A percentile compares a stretch with the other conserved stretches of the same genome.
Conservation (phyloP, 1,139 yeast genomes). For the Scheffersomyces quercinus region DNA sequence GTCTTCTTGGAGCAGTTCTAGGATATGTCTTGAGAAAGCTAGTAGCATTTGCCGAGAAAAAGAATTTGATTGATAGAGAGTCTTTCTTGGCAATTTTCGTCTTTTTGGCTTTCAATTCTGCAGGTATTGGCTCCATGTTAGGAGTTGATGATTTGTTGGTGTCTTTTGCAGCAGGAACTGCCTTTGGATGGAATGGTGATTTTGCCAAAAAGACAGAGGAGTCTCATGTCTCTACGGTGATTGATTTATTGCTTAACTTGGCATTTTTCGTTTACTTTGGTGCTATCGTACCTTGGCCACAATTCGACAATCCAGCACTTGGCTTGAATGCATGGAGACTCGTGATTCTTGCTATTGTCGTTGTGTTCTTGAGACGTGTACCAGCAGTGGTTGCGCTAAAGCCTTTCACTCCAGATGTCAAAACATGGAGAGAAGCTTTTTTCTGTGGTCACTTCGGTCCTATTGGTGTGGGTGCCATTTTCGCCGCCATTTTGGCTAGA, state of each 20-base stretch:
- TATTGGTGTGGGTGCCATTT: conserved; percentile 95
- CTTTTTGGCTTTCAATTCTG: conserved; percentile 81
- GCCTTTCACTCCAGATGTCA: conserved; percentile 86
- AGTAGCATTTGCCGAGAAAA: conserved; percentile 75
- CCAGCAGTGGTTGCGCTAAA: conserved; percentile 83
- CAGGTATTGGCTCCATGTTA: conserved; percentile 89
- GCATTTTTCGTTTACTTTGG: conserved; percentile 94
- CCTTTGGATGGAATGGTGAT: conserved; percentile 97
- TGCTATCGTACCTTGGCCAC: conserved; percentile 90
- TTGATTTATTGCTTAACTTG: conserved; percentile 79
- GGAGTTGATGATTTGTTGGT: conserved; percentile 93
- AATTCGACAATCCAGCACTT: conserved; percentile 62
- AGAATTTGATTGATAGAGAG: conserved; percentile 83
- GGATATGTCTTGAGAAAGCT: conserved; percentile 78
- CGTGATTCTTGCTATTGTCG: conserved; percentile 75
- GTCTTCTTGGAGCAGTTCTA: conserved; percentile 69
- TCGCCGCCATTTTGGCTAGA: conserved; percentile 83
- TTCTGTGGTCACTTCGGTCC: conserved; percentile 99
- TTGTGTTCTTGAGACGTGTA: conserved; percentile 78
- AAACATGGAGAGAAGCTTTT: conserved; percentile 92
- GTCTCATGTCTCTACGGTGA: conserved; percentile 89
- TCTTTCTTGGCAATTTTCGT: conserved; percentile 90
- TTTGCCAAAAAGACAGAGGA: conserved; percentile 86
- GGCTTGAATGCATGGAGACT: conserved; percentile 87
- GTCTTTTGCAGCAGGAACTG: conserved; percentile 94